Percentiles rank a stretch among this genome's conserved stretches.
These are phyloP conservation scores for Aaosphaeria pasadenensis DNA, from an alignment of 2,329 filamentous ascomycete species.

Conservation along the genomic window DNA sequence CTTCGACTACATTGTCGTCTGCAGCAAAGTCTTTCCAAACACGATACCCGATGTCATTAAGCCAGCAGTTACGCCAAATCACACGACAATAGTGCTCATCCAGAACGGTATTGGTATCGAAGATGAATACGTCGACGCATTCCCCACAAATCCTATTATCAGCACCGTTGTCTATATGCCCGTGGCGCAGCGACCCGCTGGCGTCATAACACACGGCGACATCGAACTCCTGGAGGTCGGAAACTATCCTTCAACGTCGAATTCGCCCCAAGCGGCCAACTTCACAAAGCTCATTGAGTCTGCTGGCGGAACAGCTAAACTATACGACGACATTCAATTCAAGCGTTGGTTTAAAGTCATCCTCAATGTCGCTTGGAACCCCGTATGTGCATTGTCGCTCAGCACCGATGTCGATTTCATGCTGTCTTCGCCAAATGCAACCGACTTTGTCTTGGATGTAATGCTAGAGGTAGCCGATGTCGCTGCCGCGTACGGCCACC, in stretches of 20 bases:
- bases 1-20: slow-evolving; percentile 50
- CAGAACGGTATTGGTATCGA: slow-evolving; percentile 64
- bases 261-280: slow-evolving; percentile 9
- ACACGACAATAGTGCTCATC: slow-evolving; percentile 57
- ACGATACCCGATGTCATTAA: slow-evolving; percentile 36
- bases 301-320: slow-evolving; percentile 47
- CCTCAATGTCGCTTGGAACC: slow-evolving; percentile 61
- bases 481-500: slow-evolving; percentile 41
- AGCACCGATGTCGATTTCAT: slow-evolving; percentile 54
- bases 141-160: slow-evolving; percentile 53
- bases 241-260: slow-evolving; percentile 42
- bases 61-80: slow-evolving; percentile 35
- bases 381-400: slow-evolving; percentile 56
- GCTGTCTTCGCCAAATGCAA: slow-evolving; percentile 35
- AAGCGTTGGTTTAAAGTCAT: slow-evolving; percentile 61
- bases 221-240: slow-evolving; percentile 51
- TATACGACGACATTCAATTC: slow-evolving; percentile 54
- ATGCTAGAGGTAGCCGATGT: slow-evolving; percentile 47
- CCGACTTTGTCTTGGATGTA: slow-evolving; percentile 37
- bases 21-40: slow-evolving; percentile 46
- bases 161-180: slow-evolving; percentile 57
- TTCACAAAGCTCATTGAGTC: slow-evolving; percentile 44
- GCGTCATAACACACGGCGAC: slow-evolving; percentile 46
- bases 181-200: slow-evolving; percentile 49
- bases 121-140: slow-evolving; percentile 49